phyloP scores from a whole-genome alignment of 371 early-diverging fungal species.

The Apophysomyces elegans region DNA sequence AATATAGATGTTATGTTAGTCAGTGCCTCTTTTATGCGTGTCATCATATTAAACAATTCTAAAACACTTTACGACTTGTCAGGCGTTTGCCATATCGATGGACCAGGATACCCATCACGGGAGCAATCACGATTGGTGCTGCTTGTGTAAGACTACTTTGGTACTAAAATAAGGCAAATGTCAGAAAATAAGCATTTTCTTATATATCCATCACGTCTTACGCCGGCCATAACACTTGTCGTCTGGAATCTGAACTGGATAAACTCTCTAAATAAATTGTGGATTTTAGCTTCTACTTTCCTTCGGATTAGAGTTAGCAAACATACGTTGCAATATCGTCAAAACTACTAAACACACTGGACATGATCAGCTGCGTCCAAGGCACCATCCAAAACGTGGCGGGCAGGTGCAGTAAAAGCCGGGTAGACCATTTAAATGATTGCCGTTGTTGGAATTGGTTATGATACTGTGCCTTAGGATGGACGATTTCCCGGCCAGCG shows the following conservation, averaged over 20 bases:
- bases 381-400: conserved; percentile 54
- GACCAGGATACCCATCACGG: conserved; percentile 55
- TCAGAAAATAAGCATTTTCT: not conserved
- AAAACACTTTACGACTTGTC: conserved; percentile 31
- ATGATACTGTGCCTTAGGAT: conserved; percentile 19
- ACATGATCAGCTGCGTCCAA: conserved; percentile 48
- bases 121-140: conserved; percentile 57
- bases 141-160: conserved; percentile 60
- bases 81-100: conserved; percentile 58
- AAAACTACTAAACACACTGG: conserved; percentile 53
- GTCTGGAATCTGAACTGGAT: conserved; percentile 51
- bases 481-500: conserved; percentile 36
- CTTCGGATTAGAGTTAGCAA: not conserved
- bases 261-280: conserved; percentile 31
- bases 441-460: conserved; percentile 13
- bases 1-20: not conserved
- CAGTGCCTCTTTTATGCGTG: no score
- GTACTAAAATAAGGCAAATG: conserved; percentile 30
- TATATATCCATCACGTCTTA: conserved; percentile 18
- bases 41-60: no score
- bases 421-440: conserved; percentile 28
- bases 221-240: conserved; percentile 47
- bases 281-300: not conserved
- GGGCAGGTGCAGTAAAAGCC: conserved; percentile 38
- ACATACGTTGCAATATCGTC: conserved; percentile 52